Evolutionary conservation across 2,329 filamentous ascomycete genomes (phyloP).

Genomic region (Aspergillus ochraceoroseus): DNA sequence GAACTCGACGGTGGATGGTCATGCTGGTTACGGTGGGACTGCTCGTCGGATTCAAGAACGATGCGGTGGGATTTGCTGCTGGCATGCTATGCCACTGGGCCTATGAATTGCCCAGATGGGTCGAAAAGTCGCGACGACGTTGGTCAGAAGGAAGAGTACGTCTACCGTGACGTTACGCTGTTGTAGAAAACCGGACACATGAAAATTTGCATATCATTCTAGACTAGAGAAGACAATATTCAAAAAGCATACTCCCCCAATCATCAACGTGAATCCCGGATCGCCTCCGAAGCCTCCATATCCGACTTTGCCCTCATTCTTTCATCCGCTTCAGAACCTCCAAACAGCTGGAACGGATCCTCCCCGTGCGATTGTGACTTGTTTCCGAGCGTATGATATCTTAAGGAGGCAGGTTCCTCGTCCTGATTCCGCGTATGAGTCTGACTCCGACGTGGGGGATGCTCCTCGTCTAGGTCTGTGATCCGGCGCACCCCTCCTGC

Average conservation of each 20-base stretch:
- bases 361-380: background rate
- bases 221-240: too few relatives aligned
- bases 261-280: too few relatives aligned
- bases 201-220: too few relatives aligned
- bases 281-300: too few relatives aligned
- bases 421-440: background rate
- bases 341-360: too few relatives aligned
- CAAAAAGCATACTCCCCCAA: too few relatives aligned
- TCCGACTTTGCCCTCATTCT: too few relatives aligned
- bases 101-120: conserved; percentile 46
- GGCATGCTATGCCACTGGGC: conserved; percentile 75
- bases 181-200: too few relatives aligned
- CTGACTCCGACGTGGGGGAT: background rate
- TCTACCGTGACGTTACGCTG: background rate
- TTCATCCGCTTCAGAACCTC: too few relatives aligned
- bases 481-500: conserved; percentile 27
- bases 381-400: too few relatives aligned
- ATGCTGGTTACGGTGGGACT: conserved; percentile 85
- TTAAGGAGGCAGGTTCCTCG: too few relatives aligned
- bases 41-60: conserved; percentile 81
- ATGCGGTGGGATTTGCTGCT: conserved; percentile 77
- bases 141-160: conserved; percentile 32
- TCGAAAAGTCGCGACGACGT: conserved; percentile 24
- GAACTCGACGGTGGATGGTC: conserved; percentile 72
- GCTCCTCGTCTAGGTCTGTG: conserved; percentile 26